phyloP scores from a whole-genome alignment of 257 asterid genomes.

The Plantago major region DNA sequence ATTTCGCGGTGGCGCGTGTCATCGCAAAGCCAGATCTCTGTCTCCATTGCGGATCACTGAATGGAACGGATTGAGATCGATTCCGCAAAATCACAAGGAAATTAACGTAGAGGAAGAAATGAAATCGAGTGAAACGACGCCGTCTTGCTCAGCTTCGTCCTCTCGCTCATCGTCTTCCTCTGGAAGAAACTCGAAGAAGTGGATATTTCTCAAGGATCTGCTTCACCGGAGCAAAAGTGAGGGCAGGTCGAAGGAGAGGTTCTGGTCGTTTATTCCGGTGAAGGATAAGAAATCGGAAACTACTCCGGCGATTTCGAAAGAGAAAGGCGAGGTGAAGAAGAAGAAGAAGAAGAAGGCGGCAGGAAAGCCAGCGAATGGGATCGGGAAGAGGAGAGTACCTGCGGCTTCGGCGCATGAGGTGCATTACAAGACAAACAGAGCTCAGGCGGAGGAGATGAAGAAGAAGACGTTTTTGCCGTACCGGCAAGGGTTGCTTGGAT shows the following conservation, averaged over 20 bases:
- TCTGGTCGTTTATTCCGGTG: slow-evolving; percentile 52
- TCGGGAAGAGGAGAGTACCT: slow-evolving; percentile 38
- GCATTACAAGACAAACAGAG: slow-evolving; percentile 80
- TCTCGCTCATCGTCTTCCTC: slow-evolving; percentile 58
- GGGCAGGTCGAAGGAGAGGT: slow-evolving; percentile 45
- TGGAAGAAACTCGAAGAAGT: slow-evolving; percentile 58
- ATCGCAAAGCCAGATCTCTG: slow-evolving; percentile 61
- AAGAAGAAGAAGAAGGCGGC: slow-evolving; percentile 20
- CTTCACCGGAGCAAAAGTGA: slow-evolving; percentile 57
- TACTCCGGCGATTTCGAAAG: neutral
- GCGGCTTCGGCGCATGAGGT: slow-evolving; percentile 84
- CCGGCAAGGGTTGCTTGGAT: slow-evolving; percentile 80
- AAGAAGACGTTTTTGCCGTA: slow-evolving; percentile 92
- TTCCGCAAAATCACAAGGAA: neutral
- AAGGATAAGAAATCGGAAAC: slow-evolving; percentile 30
- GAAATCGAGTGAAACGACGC: slow-evolving; percentile 48
- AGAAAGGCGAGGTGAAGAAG: slow-evolving; percentile 29
- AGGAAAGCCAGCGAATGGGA: slow-evolving; percentile 46
- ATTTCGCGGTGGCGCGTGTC: slow-evolving; percentile 27
- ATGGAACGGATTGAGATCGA: slow-evolving; percentile 25
- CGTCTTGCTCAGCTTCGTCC: slow-evolving; percentile 55
- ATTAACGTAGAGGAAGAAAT: slow-evolving; percentile 17
- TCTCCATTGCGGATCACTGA: slow-evolving; percentile 36
- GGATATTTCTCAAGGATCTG: slow-evolving; percentile 58
- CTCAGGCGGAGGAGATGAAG: slow-evolving; percentile 98